Base-by-base conservation (phyloP, 805 yeast genomes). In the Hanseniaspora lindneri region DNA sequence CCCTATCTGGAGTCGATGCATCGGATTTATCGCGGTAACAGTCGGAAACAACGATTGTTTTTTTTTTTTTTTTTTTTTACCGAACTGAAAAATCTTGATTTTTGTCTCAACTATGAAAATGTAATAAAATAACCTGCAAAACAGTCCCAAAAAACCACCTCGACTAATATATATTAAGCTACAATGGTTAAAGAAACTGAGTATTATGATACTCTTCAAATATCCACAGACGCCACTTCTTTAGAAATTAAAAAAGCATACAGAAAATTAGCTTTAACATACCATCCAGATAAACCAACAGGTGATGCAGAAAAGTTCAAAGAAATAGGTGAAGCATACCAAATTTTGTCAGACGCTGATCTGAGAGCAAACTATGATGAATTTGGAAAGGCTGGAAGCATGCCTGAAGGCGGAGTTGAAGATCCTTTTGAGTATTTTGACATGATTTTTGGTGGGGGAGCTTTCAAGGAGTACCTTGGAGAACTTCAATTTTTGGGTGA, bases 211-310 rank as follows among this genome's bases (percentile, higher is more conserved):
- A 64, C 79, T 14, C 68, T 92, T 43, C 83, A 76, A 32, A 80
- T 89, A 16, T 56, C 66, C 23, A 72, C 79, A 19, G 74, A 74
- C 11, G 96, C 96, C 17, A 73, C 83, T 0, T 79, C 79, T 4
- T 69, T 75, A 10, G 95, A 92, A 54, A 84, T 92, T 64, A 92
- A 92, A 65, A 86, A 86, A 62, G 95, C 96, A 0, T 92, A 92
- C 65, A 74, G 98, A 53, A 83, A 83, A 62, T 78, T 79, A 63
- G 97, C 97, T 7, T 82, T 89, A 64, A 72, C 70, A 51, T 83
- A 84, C 44, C 98, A 89, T 63, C 98, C 98, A 1, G 98, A 92
- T 63, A 92, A 92, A 68, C 94, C 92, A 35, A 74, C 76, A 11
- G 98, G 98, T 14, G 86, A 89, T 13, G 76, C 74, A 44, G 49